These are phyloP conservation scores for Zasmidium cellare DNA, from an alignment of 2,329 filamentous ascomycete species.

Conservation along the genomic window DNA sequence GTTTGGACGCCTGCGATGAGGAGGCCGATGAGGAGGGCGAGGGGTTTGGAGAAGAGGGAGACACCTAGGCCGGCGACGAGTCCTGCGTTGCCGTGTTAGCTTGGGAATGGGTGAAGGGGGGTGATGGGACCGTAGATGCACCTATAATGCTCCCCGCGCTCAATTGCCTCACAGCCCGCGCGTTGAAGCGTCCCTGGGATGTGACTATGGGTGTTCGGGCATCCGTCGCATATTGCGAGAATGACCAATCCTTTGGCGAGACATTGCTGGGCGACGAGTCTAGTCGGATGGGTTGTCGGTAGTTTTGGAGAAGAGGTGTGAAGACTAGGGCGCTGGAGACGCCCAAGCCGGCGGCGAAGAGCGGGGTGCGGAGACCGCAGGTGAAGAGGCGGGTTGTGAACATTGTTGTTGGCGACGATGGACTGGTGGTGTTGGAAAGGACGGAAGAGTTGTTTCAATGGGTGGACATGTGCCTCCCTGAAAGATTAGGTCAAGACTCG, in stretches of 20 bases:
- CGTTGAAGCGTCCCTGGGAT: slow-evolving; percentile 42
- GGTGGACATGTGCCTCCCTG: not conserved
- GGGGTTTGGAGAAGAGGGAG: slow-evolving; percentile 68
- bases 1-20: slow-evolving; percentile 63
- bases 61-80: slow-evolving; percentile 65
- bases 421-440: not conserved
- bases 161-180: slow-evolving; percentile 44
- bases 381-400: slow-evolving; percentile 42
- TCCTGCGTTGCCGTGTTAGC: slow-evolving; percentile 42
- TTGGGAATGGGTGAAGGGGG: not conserved
- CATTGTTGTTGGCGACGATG: slow-evolving; percentile 30
- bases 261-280: slow-evolving; percentile 32
- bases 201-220: slow-evolving; percentile 40
- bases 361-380: slow-evolving; percentile 35
- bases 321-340: slow-evolving; percentile 26
- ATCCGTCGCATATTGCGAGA: slow-evolving; percentile 39
- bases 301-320: slow-evolving; percentile 28
- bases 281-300: slow-evolving; percentile 36
- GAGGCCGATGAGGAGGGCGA: slow-evolving; percentile 67
- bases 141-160: slow-evolving; percentile 49
- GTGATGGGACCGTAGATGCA: slow-evolving; percentile 26
- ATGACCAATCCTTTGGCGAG: slow-evolving; percentile 40
- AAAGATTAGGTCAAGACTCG: not conserved
- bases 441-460: not conserved
- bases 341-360: slow-evolving; percentile 30